Percentiles rank a stretch among this genome's conserved stretches.
Evolutionary conservation across 441 rosid species (phyloP).

Genomic region (Omphalea diandra): DNA sequence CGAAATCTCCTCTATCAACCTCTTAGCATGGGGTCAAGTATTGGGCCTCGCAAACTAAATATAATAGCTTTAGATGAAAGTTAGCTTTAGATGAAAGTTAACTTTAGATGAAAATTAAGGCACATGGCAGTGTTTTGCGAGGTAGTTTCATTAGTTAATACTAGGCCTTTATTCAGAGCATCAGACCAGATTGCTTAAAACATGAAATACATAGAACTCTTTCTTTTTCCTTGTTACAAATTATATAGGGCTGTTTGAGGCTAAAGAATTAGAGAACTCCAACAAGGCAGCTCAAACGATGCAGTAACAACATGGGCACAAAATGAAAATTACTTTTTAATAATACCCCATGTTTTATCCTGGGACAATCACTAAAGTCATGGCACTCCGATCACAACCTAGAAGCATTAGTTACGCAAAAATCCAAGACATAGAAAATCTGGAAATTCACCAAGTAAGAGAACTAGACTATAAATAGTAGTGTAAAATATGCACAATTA

Average conservation of each 20-base stretch:
- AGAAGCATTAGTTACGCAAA: background rate
- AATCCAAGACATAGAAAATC: background rate
- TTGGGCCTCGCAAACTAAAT: slow-evolving; percentile 23
- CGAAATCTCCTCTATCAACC: slow-evolving; percentile 19
- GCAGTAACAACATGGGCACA: background rate
- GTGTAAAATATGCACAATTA: background rate
- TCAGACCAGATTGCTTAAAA: background rate
- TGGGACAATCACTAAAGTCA: background rate
- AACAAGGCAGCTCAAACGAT: background rate
- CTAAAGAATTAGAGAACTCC: background rate
- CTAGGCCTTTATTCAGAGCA: background rate
- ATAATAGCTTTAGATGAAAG: slow-evolving; percentile 2
- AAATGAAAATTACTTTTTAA: background rate
- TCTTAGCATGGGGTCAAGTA: slow-evolving; percentile 19
- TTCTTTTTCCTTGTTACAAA: background rate
- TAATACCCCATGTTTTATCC: background rate
- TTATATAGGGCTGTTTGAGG: background rate
- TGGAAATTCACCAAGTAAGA: background rate
- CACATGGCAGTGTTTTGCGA: background rate
- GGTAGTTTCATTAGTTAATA: background rate
- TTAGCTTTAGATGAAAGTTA: background rate
- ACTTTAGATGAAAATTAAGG: slow-evolving; percentile 1
- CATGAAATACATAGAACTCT: background rate
- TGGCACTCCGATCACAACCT: background rate
- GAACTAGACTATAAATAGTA: background rate